Evolutionary conservation across 345 rosid species (phyloP).

Genomic region (Raphanus sativus): DNA sequence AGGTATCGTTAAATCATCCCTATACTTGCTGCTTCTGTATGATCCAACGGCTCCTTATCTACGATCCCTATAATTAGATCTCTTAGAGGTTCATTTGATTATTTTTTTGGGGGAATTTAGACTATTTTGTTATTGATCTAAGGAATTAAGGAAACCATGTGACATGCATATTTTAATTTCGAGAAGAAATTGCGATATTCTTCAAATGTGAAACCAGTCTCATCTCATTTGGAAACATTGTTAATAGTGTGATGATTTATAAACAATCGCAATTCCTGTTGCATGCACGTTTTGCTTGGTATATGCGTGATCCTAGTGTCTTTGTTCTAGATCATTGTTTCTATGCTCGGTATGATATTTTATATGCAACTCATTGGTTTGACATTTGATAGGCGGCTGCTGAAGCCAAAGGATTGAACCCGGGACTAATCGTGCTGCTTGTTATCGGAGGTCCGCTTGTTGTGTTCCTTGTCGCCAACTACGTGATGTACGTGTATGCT

Average conservation of each 20-base stretch:
- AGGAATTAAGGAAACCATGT: neutral
- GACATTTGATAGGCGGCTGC: slow-evolving; percentile 29
- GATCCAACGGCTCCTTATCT: slow-evolving; percentile 3
- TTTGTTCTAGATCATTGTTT: neutral
- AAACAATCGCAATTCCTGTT: neutral
- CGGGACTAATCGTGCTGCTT: slow-evolving; percentile 71
- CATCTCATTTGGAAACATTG: neutral
- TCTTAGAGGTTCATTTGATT: neutral
- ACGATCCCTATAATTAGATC: slow-evolving; percentile 1
- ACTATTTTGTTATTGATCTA: slow-evolving; percentile 7
- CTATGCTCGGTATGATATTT: neutral
- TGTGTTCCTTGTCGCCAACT: slow-evolving; percentile 60
- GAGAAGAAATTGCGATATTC: neutral
- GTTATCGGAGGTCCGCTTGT: slow-evolving; percentile 52
- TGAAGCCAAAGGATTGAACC: slow-evolving; percentile 59
- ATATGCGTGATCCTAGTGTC: neutral
- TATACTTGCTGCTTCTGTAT: neutral
- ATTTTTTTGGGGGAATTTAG: neutral
- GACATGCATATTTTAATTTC: neutral
- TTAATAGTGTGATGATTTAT: slow-evolving; percentile 4
- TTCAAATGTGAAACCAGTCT: neutral
- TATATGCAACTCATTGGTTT: neutral
- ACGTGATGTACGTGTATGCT: slow-evolving; percentile 55
- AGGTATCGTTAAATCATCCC: slow-evolving; percentile 19
- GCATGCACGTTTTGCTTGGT: neutral